Conservation (phyloP, 164 flowering plant species). For the Liquidambar formosana region DNA sequence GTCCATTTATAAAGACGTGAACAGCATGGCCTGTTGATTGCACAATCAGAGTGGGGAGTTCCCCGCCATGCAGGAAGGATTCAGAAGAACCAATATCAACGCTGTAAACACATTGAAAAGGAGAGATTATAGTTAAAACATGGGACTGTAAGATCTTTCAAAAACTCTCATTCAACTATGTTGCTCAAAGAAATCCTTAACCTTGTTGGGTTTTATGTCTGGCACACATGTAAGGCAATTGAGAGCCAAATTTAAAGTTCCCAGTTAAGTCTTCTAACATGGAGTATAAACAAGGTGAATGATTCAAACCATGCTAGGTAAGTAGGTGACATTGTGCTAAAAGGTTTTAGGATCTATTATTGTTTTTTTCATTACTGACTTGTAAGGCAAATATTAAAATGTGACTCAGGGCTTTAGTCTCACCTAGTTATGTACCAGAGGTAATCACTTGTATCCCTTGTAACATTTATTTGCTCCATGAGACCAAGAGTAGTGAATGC, state of each 20-base stretch:
- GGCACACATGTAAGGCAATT: not conserved
- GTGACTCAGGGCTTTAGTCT: constrained; percentile 6
- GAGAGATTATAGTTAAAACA: not conserved
- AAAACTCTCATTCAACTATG: not conserved
- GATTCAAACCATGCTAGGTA: not conserved
- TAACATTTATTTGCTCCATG: constrained; percentile 77
- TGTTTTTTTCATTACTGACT: not conserved
- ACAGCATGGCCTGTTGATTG: constrained; percentile 56
- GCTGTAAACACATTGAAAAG: constrained; percentile 26
- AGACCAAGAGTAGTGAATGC: constrained; percentile 52
- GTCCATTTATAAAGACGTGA: constrained; percentile 47
- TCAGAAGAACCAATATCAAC: constrained; percentile 46
- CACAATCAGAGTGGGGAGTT: constrained; percentile 49
- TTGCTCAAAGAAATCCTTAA: not conserved
- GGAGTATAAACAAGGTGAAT: not conserved
- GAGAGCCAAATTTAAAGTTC: not conserved
- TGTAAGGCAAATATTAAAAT: not conserved
- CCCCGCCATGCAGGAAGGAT: constrained; percentile 41
- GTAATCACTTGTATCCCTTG: constrained; percentile 71
- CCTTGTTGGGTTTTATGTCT: not conserved
- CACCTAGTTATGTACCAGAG: constrained; percentile 79
- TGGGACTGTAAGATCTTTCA: not conserved
- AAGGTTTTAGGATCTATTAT: not conserved
- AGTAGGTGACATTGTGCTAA: not conserved
- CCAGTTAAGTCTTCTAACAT: no score